A percentile compares a stretch with the other conserved stretches of the same genome.
phyloP scores from a whole-genome alignment of 768 basidiomycete genomes.

The Pulveroboletus sp. region DNA sequence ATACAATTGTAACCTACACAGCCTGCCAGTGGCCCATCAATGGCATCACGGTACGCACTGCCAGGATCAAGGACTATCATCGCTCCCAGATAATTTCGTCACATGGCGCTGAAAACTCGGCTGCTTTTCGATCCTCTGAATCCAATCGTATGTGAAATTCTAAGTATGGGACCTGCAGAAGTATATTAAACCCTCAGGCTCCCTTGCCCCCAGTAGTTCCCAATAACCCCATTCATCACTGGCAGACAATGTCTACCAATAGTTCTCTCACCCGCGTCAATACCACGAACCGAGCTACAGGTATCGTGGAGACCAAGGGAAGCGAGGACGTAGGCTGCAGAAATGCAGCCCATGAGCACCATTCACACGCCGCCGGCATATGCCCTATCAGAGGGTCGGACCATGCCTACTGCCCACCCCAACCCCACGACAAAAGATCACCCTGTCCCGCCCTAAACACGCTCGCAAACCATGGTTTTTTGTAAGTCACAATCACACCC shows the following conservation, averaged over 20 bases:
- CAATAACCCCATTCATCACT: not conserved
- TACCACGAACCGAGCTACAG: not conserved
- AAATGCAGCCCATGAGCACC: slow-evolving; percentile 23
- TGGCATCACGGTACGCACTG: not conserved
- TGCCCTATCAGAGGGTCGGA: slow-evolving; percentile 42
- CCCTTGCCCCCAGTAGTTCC: not conserved
- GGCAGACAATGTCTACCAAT: too few species aligned
- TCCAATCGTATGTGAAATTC: too few species aligned
- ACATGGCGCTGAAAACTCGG: not conserved
- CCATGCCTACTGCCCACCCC: slow-evolving; percentile 43
- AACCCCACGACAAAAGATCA: slow-evolving; percentile 51
- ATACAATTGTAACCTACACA: too few species aligned
- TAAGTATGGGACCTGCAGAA: not conserved
- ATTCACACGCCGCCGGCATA: slow-evolving; percentile 14
- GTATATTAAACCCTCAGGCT: too few species aligned
- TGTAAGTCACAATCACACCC: slow-evolving; percentile 43
- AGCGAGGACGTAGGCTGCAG: too few species aligned
- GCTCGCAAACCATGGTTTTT: slow-evolving; percentile 72
- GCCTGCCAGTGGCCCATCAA: not conserved
- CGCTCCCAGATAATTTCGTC: not conserved
- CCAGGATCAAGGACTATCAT: not conserved
- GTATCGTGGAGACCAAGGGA: not conserved
- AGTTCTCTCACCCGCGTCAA: not conserved
- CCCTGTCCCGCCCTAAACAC: slow-evolving; percentile 74
- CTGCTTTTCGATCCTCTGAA: too few species aligned